Percentiles rank a stretch among this genome's conserved stretches.
phyloP scores from a whole-genome alignment of 768 basidiomycete species.

The Pleurotus salmoneostramineus region DNA sequence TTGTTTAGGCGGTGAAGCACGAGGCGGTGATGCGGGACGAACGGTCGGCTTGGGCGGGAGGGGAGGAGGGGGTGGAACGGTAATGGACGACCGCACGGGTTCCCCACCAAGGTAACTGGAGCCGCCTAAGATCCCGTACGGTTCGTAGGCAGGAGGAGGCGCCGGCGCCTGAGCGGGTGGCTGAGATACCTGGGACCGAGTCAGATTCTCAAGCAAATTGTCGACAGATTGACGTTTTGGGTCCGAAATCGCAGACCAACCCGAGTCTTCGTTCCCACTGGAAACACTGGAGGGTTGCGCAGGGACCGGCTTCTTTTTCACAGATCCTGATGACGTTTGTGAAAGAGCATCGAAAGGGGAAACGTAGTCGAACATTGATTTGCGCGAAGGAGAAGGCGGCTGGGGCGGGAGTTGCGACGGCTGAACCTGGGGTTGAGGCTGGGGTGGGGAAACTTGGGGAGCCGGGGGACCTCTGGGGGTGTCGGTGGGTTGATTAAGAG shows the following conservation, averaged over 20 bases:
- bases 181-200: slow-evolving; percentile 41
- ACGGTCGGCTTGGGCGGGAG: slow-evolving; percentile 56
- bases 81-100: slow-evolving; percentile 37
- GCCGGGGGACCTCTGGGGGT: slow-evolving; percentile 31
- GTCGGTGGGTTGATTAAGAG: slow-evolving; percentile 38
- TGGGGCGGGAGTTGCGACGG: slow-evolving; percentile 32
- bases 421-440: slow-evolving; percentile 11
- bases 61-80: slow-evolving; percentile 56
- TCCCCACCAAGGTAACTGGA: slow-evolving; percentile 44
- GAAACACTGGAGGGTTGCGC: slow-evolving; percentile 34
- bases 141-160: slow-evolving; percentile 39
- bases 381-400: slow-evolving; percentile 64
- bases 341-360: slow-evolving; percentile 81
- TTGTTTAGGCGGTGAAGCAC: slow-evolving; percentile 63
- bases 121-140: slow-evolving; percentile 31
- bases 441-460: slow-evolving; percentile 19
- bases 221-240: slow-evolving; percentile 84
- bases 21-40: slow-evolving; percentile 47
- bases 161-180: slow-evolving; percentile 28
- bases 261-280: slow-evolving; percentile 51
- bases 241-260: slow-evolving; percentile 49
- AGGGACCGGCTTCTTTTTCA: slow-evolving; percentile 73
- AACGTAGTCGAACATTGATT: slow-evolving; percentile 82
- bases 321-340: slow-evolving; percentile 36
- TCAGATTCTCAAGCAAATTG: slow-evolving; percentile 73